phyloP scores from a whole-genome alignment of 1,139 yeast genomes.

The Candida albicans region DNA sequence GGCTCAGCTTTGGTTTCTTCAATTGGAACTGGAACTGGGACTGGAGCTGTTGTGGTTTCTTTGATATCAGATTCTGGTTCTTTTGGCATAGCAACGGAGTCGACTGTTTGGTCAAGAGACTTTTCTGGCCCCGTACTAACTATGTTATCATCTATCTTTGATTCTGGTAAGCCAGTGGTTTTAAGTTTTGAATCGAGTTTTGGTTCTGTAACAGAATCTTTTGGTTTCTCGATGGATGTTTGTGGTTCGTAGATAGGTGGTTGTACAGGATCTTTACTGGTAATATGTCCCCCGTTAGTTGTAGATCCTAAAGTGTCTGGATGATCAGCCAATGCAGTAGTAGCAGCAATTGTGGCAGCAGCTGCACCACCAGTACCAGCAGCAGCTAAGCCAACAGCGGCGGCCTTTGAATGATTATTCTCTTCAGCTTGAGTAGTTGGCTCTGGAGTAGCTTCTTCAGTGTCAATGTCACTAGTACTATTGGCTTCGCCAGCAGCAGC shows the following conservation, averaged over 20 bases:
- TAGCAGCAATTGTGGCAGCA: constrained; percentile 10
- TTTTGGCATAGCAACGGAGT: background rate
- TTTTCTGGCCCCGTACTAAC: no score
- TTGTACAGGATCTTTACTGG: background rate
- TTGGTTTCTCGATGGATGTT: background rate
- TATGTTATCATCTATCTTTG: background rate
- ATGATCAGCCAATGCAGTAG: constrained; percentile 5
- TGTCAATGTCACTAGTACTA: constrained; percentile 18
- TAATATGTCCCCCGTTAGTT: background rate
- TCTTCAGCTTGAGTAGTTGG: constrained; percentile 23
- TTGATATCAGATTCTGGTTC: constrained; percentile 1
- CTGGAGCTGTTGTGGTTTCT: constrained; percentile 9
- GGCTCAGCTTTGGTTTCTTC: constrained; percentile 7
- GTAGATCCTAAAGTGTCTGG: constrained; percentile 3
- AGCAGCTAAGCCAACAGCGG: constrained; percentile 8
- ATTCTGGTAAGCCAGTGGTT: background rate
- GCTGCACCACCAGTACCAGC: constrained; percentile 11
- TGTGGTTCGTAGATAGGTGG: background rate
- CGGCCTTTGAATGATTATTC: constrained; percentile 19
- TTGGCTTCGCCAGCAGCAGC: constrained; percentile 19
- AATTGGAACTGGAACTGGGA: constrained; percentile 8
- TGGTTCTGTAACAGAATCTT: background rate
- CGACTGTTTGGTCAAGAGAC: background rate
- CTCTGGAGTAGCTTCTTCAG: constrained; percentile 18
- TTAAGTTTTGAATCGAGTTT: constrained; percentile 1